Evolutionary conservation across 2,329 filamentous ascomycete genomes (phyloP).

Genomic region (Ceratocystis lukuohia): DNA sequence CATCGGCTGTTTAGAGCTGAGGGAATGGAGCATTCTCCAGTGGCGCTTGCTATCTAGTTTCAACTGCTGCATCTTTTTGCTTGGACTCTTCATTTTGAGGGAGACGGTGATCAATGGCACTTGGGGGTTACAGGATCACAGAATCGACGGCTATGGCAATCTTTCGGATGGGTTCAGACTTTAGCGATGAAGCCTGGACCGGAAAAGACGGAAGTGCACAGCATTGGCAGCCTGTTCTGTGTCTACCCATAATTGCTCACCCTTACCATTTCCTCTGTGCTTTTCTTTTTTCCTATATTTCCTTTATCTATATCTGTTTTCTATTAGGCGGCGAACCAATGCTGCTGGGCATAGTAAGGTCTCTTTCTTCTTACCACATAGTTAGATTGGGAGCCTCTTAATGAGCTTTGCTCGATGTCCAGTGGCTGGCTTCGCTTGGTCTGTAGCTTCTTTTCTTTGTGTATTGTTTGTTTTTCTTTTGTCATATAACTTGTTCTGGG

Average conservation of each 20-base stretch:
- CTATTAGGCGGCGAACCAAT: not conserved
- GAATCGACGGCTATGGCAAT: not conserved
- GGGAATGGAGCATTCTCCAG: not conserved
- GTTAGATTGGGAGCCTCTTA: not conserved
- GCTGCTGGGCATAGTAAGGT: not conserved
- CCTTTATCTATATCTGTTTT: slow-evolving; percentile 8
- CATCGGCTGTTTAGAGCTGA: not conserved
- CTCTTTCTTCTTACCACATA: not conserved
- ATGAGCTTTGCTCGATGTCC: not conserved
- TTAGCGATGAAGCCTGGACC: not conserved
- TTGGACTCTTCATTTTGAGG: not conserved
- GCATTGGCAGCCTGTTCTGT: slow-evolving; percentile 7
- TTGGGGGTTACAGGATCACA: not conserved
- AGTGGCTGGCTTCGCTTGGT: not conserved
- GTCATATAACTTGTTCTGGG: slow-evolving; percentile 13
- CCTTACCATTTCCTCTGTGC: slow-evolving; percentile 13
- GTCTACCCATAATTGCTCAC: slow-evolving; percentile 11
- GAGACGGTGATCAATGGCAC: not conserved
- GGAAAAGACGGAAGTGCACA: not conserved
- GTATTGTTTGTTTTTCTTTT: slow-evolving; percentile 14
- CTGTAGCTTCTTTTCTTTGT: slow-evolving; percentile 10
- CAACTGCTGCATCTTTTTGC: not conserved
- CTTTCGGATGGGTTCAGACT: not conserved
- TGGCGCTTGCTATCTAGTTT: not conserved
- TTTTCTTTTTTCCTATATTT: slow-evolving; percentile 14